These are phyloP conservation scores for Colletotrichum ledebouriae DNA, from an alignment of 2,329 filamentous ascomycete species.

Conservation along the genomic window DNA sequence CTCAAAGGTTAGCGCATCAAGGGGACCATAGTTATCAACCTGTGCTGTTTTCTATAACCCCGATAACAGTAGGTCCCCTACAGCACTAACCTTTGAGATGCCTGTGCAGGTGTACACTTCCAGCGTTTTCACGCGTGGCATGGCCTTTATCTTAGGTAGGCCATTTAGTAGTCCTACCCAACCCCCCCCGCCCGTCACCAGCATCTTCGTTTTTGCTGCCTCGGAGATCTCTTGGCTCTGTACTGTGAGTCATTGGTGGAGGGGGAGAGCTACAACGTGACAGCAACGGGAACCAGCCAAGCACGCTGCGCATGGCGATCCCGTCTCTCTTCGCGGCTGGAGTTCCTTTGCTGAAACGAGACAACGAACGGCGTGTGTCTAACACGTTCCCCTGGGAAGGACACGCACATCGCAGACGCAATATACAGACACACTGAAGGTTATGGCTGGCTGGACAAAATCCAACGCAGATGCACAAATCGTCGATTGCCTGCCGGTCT, in stretches of 20 bases:
- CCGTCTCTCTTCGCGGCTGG: slow-evolving; percentile 14
- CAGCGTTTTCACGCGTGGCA: no score
- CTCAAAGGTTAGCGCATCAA: no score
- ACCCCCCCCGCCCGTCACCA: no score
- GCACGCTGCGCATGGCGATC: slow-evolving; percentile 35
- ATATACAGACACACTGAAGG: background rate
- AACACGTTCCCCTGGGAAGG: background rate
- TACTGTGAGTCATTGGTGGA: slow-evolving; percentile 30
- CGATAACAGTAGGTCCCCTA: no score
- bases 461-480: background rate
- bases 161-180: no score
- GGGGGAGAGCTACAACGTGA: slow-evolving; percentile 10
- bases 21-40: no score
- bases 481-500: background rate
- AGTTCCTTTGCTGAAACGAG: slow-evolving; percentile 25
- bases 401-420: slow-evolving; percentile 8
- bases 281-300: slow-evolving; percentile 17
- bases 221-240: slow-evolving; percentile 34
- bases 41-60: no score
- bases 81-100: no score
- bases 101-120: no score
- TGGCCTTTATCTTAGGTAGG: no score
- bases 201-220: background rate
- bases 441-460: background rate
- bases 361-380: slow-evolving; percentile 15